Percentiles rank a stretch among this genome's conserved stretches.
Evolutionary conservation across 805 yeast species (phyloP).

Genomic region (Wickerhamomyces rabaulensis): DNA sequence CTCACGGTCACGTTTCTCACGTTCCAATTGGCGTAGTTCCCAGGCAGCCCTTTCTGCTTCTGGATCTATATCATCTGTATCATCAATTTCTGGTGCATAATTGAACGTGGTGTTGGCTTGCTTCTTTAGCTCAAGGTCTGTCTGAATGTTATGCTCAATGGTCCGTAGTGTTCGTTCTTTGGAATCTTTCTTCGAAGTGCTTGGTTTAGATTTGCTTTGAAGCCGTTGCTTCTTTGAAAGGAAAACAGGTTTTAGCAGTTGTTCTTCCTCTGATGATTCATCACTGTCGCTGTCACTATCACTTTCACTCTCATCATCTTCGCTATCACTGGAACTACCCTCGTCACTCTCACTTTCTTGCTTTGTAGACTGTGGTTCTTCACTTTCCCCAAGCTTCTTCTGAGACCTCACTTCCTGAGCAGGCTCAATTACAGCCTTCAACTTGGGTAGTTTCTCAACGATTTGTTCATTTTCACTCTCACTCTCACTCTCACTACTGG

Average conservation of each 20-base stretch:
- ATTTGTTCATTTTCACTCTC: not conserved
- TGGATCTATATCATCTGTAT: slow-evolving; percentile 55
- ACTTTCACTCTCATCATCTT: slow-evolving; percentile 26
- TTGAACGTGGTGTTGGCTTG: slow-evolving; percentile 20
- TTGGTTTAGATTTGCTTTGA: slow-evolving; percentile 1
- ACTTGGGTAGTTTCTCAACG: not conserved
- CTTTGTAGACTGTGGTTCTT: not conserved
- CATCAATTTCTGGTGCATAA: slow-evolving; percentile 38
- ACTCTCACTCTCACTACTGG: not conserved
- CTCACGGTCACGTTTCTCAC: slow-evolving; percentile 25
- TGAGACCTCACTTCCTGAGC: not conserved
- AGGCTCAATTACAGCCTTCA: not conserved
- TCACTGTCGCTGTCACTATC: slow-evolving; percentile 19
- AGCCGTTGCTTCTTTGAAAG: slow-evolving; percentile 13
- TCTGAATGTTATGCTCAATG: slow-evolving; percentile 21
- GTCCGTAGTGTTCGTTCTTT: slow-evolving; percentile 22
- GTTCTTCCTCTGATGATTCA: slow-evolving; percentile 11
- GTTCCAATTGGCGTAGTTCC: slow-evolving; percentile 50
- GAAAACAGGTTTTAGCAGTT: slow-evolving; percentile 22
- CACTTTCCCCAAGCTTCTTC: not conserved
- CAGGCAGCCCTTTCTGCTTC: slow-evolving; percentile 50
- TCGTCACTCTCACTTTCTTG: slow-evolving; percentile 27
- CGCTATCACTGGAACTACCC: no score
- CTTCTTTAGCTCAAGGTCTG: slow-evolving; percentile 17
- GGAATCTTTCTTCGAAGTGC: slow-evolving; percentile 17